Percentiles rank a stretch among this genome's conserved stretches.
Conservation (phyloP, 441 rosid genomes). For the Adansonia madagascariensis region DNA sequence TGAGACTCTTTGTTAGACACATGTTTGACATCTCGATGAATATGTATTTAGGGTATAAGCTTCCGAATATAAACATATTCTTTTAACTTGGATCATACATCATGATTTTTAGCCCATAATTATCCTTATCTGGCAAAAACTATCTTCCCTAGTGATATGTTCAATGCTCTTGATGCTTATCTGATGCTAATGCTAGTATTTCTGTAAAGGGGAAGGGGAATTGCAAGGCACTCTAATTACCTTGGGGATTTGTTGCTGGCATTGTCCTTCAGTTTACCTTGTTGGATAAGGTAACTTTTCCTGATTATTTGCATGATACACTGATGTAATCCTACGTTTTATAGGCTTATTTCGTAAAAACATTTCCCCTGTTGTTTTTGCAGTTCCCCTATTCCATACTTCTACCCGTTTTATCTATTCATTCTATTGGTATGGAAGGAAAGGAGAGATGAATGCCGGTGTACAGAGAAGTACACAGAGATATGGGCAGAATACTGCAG, state of each 20-base stretch:
- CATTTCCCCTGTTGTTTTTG: conserved; percentile 24
- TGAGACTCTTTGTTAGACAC: conserved; percentile 7
- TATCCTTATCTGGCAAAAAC: background rate
- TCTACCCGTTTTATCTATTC: conserved; percentile 82
- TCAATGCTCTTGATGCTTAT: conserved; percentile 1
- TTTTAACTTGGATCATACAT: background rate
- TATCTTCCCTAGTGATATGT: background rate
- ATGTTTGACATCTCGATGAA: background rate
- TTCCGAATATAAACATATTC: background rate
- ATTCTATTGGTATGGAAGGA: conserved; percentile 91
- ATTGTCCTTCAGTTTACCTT: conserved; percentile 86
- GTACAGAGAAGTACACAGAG: conserved; percentile 86
- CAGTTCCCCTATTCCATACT: conserved; percentile 85
- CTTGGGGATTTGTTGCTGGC: conserved; percentile 90
- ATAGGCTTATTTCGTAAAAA: background rate
- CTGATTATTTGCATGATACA: background rate
- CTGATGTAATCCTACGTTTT: background rate
- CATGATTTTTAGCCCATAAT: background rate
- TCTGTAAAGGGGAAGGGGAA: conserved; percentile 76
- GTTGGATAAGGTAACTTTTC: conserved; percentile 68
- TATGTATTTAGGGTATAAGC: background rate
- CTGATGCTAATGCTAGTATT: conserved; percentile 12
- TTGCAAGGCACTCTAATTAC: conserved; percentile 94
- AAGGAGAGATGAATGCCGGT: conserved; percentile 83
- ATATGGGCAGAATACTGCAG: conserved; percentile 76